Base-by-base conservation (phyloP, 2,329 filamentous ascomycete genomes). In the Lachnellula hyalina region DNA sequence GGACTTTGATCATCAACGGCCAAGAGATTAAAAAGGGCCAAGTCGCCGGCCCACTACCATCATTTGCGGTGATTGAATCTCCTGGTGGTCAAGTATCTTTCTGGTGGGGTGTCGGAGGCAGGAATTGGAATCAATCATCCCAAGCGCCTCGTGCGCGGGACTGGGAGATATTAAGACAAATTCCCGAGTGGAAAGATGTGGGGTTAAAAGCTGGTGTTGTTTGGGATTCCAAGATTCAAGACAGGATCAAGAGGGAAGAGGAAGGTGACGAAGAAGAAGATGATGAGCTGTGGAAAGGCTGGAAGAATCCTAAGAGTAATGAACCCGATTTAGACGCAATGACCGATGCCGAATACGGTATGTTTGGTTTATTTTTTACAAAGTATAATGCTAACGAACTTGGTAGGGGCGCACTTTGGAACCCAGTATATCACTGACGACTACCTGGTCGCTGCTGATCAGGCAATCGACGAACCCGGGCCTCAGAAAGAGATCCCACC, bases 21-120 rank as follows among this genome's bases (percentile, higher is more conserved):
- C 32, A 56, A 12, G 60, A 64, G 38, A 51, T 69, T 2, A 59
- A 50, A 41, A 61, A 59, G 47, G 65, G 64, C 4, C 52, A 57
- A 5, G 56, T 67, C 49, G 67, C 66, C 12, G 67, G 67, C 2
- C 67, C 67, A 3, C 47, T 69, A 15, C 66, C 66, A 11, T 35
- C 38, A 14, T 69, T 69, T 48, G 67, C 65, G 3, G 52, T 68
- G 19, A 67, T 68, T 17, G 57, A 64, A 36, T 57, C 45, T 28
- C 62, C 63, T 28, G 65, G 64, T 8, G 56, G 57, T 6, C 64
- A 65, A 35, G 38, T 67, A 9, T 50, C 59, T 36, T 68, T 68
- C 21, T 68, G 65, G 66, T 64, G 53, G 52, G 66, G 66, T 4
- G 34, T 50, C 9, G 46, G 45, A 7, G 65, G 65, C 17, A 54